phyloP scores from a whole-genome alignment of 257 asterid genomes.

The Rhazya stricta region DNA sequence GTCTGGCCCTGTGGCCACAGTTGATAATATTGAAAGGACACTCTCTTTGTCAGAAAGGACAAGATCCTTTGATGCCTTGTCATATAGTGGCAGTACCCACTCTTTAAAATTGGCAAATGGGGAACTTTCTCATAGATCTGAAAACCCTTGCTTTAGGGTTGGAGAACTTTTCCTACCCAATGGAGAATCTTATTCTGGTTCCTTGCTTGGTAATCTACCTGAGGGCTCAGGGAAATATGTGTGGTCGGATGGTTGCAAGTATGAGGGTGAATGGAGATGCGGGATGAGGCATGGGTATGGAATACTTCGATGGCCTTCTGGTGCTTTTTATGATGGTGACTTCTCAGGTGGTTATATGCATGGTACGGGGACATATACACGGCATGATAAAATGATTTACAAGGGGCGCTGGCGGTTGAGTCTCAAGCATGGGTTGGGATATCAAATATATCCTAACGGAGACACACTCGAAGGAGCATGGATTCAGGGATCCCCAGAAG shows the following conservation, averaged over 20 bases:
- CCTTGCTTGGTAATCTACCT: constrained; percentile 57
- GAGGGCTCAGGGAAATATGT: constrained; percentile 71
- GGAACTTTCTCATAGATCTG: constrained; percentile 46
- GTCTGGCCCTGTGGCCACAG: constrained; percentile 81
- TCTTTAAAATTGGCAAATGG: constrained; percentile 37
- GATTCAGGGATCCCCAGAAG: constrained; percentile 91
- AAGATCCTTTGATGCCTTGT: constrained; percentile 41
- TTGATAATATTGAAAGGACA: constrained; percentile 41
- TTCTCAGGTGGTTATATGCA: constrained; percentile 83
- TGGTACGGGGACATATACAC: constrained; percentile 63
- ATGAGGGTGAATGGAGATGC: constrained; percentile 87
- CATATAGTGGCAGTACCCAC: constrained; percentile 32
- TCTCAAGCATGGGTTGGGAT: constrained; percentile 91
- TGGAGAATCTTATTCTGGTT: constrained; percentile 65
- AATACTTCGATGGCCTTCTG: constrained; percentile 67
- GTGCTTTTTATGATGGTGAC: constrained; percentile 84
- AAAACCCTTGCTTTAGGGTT: constrained; percentile 38
- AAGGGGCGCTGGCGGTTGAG: constrained; percentile 83
- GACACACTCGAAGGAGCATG: constrained; percentile 88
- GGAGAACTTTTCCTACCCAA: constrained; percentile 45
- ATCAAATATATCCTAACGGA: constrained; percentile 69
- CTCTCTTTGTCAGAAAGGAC: constrained; percentile 56
- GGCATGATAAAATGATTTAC: constrained; percentile 44
- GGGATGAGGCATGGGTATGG: constrained; percentile 94
- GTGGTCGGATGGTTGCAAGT: constrained; percentile 89